Percentiles rank a stretch among this genome's conserved stretches.
These are phyloP conservation scores for Mycosarcoma mackinlayi DNA, from an alignment of 1,284 basidiomycete species.

Conservation along the genomic window DNA sequence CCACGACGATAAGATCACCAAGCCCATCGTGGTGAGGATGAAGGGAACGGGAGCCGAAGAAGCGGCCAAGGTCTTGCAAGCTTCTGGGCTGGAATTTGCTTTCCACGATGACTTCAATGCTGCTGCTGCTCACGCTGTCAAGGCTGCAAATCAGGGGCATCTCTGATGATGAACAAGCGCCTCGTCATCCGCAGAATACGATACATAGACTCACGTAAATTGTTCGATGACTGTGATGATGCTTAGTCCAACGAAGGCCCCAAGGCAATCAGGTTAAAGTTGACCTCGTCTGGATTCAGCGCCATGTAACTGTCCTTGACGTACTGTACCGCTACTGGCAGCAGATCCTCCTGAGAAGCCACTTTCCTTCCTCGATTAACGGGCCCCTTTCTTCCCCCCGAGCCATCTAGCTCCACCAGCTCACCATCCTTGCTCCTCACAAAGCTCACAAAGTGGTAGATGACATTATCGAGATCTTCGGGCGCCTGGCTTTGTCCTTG, in stretches of 20 bases:
- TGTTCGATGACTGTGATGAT: too few relatives aligned
- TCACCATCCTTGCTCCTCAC: constrained; percentile 53
- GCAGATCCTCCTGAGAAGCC: constrained; percentile 39
- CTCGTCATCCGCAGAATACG: too few relatives aligned
- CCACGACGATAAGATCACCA: constrained; percentile 49
- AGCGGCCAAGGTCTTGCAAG: constrained; percentile 37
- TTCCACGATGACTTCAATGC: constrained; percentile 56
- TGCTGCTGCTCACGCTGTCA: constrained; percentile 53
- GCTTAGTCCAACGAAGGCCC: constrained; percentile 27
- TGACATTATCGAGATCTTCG: constrained; percentile 56
- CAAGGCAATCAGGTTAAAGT: constrained; percentile 66
- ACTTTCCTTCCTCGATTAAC: constrained; percentile 51
- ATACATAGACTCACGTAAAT: too few relatives aligned
- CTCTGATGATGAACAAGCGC: too few relatives aligned
- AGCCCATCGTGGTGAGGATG: constrained; percentile 53
- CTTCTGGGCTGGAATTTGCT: constrained; percentile 39
- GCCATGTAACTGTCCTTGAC: constrained; percentile 63
- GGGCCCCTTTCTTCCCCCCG: constrained; percentile 59
- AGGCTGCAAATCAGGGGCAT: constrained; percentile 43
- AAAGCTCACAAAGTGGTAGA: constrained; percentile 68
- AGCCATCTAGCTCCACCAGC: constrained; percentile 63
- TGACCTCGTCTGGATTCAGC: constrained; percentile 56
- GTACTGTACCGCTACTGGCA: constrained; percentile 48
- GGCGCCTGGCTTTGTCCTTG: constrained; percentile 64
- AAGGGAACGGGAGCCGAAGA: constrained; percentile 54